These are phyloP conservation scores for Tardiomyces digboiensis DNA, from an alignment of 1,139 yeast genomes.

Conservation along the genomic window DNA sequence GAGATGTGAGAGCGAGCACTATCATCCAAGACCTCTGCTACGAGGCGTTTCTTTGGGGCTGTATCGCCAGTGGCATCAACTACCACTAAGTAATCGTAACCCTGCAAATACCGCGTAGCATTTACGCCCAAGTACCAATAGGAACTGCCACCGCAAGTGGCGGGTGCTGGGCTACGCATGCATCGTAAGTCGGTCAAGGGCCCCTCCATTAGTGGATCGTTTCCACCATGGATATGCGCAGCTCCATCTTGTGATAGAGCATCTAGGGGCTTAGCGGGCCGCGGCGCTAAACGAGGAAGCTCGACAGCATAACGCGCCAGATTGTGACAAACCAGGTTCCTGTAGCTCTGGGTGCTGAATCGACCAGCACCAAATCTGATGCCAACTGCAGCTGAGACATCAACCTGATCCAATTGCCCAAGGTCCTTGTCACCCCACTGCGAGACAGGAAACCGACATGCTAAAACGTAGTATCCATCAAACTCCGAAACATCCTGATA, in stretches of 20 bases:
- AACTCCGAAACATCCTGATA: slow-evolving; percentile 6
- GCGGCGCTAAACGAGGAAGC: slow-evolving; percentile 12
- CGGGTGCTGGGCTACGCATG: no score
- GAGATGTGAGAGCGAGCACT: background rate
- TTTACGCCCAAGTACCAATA: slow-evolving; percentile 18
- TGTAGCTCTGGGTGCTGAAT: background rate
- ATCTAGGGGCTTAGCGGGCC: slow-evolving; percentile 3
- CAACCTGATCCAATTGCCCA: background rate
- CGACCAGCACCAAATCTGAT: no score
- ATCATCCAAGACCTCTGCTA: slow-evolving; percentile 17
- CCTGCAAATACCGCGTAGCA: slow-evolving; percentile 36
- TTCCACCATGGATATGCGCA: no score
- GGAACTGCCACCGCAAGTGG: slow-evolving; percentile 25
- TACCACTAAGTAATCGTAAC: slow-evolving; percentile 40
- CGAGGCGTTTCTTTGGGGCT: slow-evolving; percentile 20
- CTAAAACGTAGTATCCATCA: slow-evolving; percentile 14
- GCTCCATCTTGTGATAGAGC: no score
- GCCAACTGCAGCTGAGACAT: background rate
- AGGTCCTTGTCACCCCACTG: slow-evolving; percentile 1
- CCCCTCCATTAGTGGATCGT: no score
- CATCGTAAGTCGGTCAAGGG: no score
- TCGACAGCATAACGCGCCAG: slow-evolving; percentile 13
- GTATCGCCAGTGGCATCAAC: slow-evolving; percentile 25
- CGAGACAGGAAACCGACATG: slow-evolving; percentile 12
- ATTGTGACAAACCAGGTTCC: slow-evolving; percentile 16